phyloP scores from a whole-genome alignment of 1,284 basidiomycete genomes.

The Neonothopanus nambi region DNA sequence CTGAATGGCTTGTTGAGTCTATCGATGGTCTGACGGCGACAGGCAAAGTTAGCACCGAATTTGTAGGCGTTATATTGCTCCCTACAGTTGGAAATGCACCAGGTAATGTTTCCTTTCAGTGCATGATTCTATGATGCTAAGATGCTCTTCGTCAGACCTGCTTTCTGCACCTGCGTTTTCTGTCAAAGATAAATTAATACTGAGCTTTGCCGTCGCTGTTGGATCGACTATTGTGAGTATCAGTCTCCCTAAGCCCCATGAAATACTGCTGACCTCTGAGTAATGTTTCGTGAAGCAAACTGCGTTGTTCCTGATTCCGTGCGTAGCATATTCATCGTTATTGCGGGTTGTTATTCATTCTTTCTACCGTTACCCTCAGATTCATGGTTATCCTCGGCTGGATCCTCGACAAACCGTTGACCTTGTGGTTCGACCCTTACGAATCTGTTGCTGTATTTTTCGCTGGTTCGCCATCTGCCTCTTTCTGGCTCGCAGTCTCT shows the following conservation, averaged over 20 bases:
- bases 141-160: constrained; percentile 1
- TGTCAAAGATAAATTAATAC: constrained; percentile 2
- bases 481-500: neutral
- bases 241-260: neutral
- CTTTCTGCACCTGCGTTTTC: constrained; percentile 6
- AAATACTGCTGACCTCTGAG: neutral
- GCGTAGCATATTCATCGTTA: neutral
- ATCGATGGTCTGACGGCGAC: constrained; percentile 2
- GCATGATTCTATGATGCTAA: neutral
- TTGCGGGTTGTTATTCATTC: too few relatives aligned
- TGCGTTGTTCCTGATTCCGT: constrained; percentile 9
- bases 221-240: constrained; percentile 10
- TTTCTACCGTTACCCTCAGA: constrained; percentile 1
- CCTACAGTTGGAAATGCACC: constrained; percentile 10
- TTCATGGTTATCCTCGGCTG: constrained; percentile 7
- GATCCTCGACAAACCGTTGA: constrained; percentile 6
- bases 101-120: neutral
- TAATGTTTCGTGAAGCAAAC: constrained; percentile 6
- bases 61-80: constrained; percentile 7
- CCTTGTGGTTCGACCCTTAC: constrained; percentile 6
- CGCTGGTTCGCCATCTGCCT: neutral
- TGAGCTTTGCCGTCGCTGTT: constrained; percentile 8
- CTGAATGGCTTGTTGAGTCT: constrained; percentile 10
- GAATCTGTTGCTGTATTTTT: constrained; percentile 4
- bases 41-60: constrained; percentile 8